Base-by-base conservation (phyloP, 306 rosid genomes). In the Senna siamea region DNA sequence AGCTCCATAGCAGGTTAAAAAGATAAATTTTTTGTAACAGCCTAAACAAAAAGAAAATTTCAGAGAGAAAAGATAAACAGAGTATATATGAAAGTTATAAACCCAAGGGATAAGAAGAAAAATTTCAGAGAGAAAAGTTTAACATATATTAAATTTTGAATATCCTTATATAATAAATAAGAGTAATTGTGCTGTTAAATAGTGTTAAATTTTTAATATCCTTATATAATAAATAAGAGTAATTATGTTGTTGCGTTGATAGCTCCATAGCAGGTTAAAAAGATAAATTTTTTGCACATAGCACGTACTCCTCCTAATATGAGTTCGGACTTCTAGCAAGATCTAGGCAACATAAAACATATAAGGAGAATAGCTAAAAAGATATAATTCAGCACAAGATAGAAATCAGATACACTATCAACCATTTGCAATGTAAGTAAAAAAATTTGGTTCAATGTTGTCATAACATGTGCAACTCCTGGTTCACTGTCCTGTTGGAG, bases 21-120 rank as follows among this genome's bases (percentile, higher is more conserved):
- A 40, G n/a, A n/a, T n/a, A n/a, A n/a, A n/a, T n/a, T n/a, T n/a
- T n/a, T n/a, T 50, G 65, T 5, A 47, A 94, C 98, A 81, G 98
- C 98, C 98, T 94, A 81, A 85, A 88, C 32, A 79, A 83, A 79
- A 70, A 62, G 47, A 72, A 77, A 80, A 81, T 32, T 66, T 37
- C 73, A 61, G 9, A 17, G 9, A 17, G 59, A 73, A 79, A 47
- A 58, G 47, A 20, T 6, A 63, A 50, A 19, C 54, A 47, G 62
- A 11, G 66, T 19, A 56, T 35, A 69, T 18, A 43, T 53, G 11
- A 74, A 55, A 74, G 43, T 26, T 64, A 55, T 62, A 65, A 69
- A 74, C 32, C 30, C 7, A 48, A 59, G 30, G 48, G 35, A 59
- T 70, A 52, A 70, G 57, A 75, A n/a, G n/a, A n/a, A n/a, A n/a